Base-by-base conservation (phyloP, 495 filamentous ascomycete species). In the Trichoderma erinaceum region DNA sequence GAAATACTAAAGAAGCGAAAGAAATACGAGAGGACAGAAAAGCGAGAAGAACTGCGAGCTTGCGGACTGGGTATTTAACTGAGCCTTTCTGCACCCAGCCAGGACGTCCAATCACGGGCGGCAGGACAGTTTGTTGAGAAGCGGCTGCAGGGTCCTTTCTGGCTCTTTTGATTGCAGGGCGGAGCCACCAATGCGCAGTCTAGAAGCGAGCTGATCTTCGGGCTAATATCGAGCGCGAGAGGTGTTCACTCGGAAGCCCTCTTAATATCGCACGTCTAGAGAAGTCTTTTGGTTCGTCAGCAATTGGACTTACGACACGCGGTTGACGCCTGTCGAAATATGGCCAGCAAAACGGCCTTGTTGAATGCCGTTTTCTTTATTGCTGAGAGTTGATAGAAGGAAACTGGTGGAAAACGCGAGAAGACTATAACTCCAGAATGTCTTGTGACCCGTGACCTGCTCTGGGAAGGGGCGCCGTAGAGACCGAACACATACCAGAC, bases 391-490 rank as follows among this genome's bases (percentile, higher is more conserved):
- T 12, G 27, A 61, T 2, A 35, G 56, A 18, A 32, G 29, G 25
- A 61, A 56, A 23, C 18, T 4, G 56, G 25, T 2, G 25, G 56
- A 29, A 21, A 23, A 61, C 23, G 56, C 12, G 25, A 32, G 25
- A 32, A 61, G 27, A 23, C 48, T 52, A 4, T 5, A 11, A 7
- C n/a, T 10, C 56, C n/a, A 21, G 56, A 7, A 7, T 29, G 56
- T 61, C 56, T 61, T 61, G 56, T 61, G 56, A 61, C 56, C 25
- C 27, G 16, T 32, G 25, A 3, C 56, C 56, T 7, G 56, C 56
- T 61, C 56, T 61, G 56, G 56, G 56, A 61, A 61, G 56, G 56
- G 56, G 56, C 56, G 27, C 56, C 23, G 56, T 32, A 15, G 56
- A 7, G 35, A 32, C 56, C 27, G 56, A 32, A 25, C 56, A 61